Base-by-base conservation (phyloP, 495 filamentous ascomycete species). In the Daldinia grandis region DNA sequence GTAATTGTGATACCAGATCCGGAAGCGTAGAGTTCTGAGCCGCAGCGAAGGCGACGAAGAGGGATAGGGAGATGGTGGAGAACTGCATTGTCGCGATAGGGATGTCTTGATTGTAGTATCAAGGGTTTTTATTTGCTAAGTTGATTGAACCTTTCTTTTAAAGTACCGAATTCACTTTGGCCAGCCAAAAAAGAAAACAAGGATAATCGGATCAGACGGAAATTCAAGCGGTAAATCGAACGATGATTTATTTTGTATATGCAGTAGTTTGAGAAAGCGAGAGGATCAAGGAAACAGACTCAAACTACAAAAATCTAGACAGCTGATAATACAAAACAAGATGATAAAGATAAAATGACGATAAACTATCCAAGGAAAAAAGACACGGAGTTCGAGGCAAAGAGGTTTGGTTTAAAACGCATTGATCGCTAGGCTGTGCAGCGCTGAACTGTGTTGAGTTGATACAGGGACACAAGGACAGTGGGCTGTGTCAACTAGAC, bases 1-100 rank as follows among this genome's bases (percentile, higher is more conserved):
- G 76, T 15, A 78, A 62, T 25, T 71, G 56, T 19, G 72, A 65
- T 21, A 78, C 68, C 25, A 78, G 68, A 21, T 69, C 72, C 1
- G 76, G 70, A 30, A 78, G 67, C 7, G 73, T 73, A 15, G 70
- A 73, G 69, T 77, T 75, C 60, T 77, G 75, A 14, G 75, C 75
- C 47, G 70, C 70, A 24, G 60, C 69, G 50, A 65, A 57, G 59
- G 75, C 73, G 35, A 51, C 73, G 38, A 77, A 71, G 24, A 75
- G 47, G 6, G 75, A 71, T 10, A 77, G 40, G 50, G 68, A 27
- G 51, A 66, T 12, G 30, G 64, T 14, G 12, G 62, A 31, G 68
- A 71, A 74, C 35, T 66, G 75, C 75, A 77, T 77, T n/a, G 44
- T 69, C 49, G 68, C 63, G 55, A 44, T 54, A n/a, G 56, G 42